phyloP scores from a whole-genome alignment of 192 early-diverging fungal species.

The Coemansia sp. region DNA sequence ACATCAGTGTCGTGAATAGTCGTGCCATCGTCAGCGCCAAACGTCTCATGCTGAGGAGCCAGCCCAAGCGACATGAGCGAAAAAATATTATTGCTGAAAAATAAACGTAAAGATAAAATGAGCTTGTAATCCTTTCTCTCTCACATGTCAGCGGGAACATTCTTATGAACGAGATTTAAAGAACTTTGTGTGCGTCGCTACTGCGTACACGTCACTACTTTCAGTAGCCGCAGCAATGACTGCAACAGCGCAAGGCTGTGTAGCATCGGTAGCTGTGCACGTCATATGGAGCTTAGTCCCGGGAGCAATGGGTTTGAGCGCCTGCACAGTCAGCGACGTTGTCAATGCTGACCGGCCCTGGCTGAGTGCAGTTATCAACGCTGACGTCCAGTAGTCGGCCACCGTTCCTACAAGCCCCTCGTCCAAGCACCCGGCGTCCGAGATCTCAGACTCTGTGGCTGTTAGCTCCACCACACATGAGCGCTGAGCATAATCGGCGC shows the following conservation, averaged over 20 bases:
- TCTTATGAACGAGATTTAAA: constrained; percentile 24
- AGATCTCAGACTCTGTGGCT: too few relatives aligned
- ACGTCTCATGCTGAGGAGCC: too few relatives aligned
- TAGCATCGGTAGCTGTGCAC: constrained; percentile 16
- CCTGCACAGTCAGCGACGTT: constrained; percentile 46
- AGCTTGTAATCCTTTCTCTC: too few relatives aligned
- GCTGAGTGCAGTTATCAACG: constrained; percentile 36
- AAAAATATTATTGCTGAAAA: not conserved
- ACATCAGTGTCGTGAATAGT: too few relatives aligned
- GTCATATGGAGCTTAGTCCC: constrained; percentile 18
- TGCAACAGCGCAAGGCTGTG: constrained; percentile 34
- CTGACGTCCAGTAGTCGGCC: not conserved
- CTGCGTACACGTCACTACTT: constrained; percentile 18
- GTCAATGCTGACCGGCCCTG: constrained; percentile 35
- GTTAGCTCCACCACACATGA: too few relatives aligned
- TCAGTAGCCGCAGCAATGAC: constrained; percentile 26
- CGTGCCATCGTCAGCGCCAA: too few relatives aligned
- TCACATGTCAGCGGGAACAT: constrained; percentile 1
- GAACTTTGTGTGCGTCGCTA: constrained; percentile 44
- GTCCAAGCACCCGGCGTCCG: too few relatives aligned
- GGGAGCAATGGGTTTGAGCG: constrained; percentile 9
- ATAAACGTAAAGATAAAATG: too few relatives aligned
- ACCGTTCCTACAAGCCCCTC: too few relatives aligned
- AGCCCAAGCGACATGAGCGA: not conserved
- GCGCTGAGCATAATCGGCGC: not conserved